Percentiles rank a stretch among this genome's conserved stretches.
Evolutionary conservation across 2,329 filamentous ascomycete species (phyloP).

Genomic region (Lecanoromycetidae sp.): DNA sequence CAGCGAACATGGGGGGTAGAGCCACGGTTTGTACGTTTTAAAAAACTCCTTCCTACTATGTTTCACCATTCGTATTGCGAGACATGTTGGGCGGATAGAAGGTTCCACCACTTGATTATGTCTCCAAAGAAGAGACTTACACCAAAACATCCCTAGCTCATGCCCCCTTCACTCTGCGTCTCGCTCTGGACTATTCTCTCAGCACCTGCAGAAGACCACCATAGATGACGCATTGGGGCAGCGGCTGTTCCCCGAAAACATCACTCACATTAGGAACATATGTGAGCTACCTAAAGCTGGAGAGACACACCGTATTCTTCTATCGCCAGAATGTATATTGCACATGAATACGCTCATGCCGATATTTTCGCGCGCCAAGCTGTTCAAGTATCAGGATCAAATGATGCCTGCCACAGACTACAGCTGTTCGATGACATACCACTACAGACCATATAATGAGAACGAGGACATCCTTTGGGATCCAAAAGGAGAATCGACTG

Average conservation of each 20-base stretch:
- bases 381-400: too few species aligned
- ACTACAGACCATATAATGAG: background rate
- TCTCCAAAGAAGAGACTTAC: too few species aligned
- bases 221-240: background rate
- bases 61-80: too few species aligned
- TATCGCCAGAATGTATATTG: background rate
- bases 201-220: background rate
- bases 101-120: too few species aligned
- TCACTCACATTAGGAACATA: background rate
- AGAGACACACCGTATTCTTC: background rate
- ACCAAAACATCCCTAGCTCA: too few species aligned
- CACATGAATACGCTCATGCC: too few species aligned
- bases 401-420: too few species aligned
- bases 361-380: too few species aligned
- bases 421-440: background rate
- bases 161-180: background rate
- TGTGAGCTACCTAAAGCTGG: background rate
- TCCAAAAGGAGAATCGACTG: background rate
- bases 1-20: too few species aligned
- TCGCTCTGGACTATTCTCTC: background rate
- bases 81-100: too few species aligned
- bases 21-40: too few species aligned
- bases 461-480: background rate
- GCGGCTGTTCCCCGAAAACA: background rate
- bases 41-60: too few species aligned